A percentile compares a stretch with the other conserved stretches of the same genome.
phyloP scores from a whole-genome alignment of 2,329 filamentous ascomycete genomes.

The Neodidymelliopsis sp. region DNA sequence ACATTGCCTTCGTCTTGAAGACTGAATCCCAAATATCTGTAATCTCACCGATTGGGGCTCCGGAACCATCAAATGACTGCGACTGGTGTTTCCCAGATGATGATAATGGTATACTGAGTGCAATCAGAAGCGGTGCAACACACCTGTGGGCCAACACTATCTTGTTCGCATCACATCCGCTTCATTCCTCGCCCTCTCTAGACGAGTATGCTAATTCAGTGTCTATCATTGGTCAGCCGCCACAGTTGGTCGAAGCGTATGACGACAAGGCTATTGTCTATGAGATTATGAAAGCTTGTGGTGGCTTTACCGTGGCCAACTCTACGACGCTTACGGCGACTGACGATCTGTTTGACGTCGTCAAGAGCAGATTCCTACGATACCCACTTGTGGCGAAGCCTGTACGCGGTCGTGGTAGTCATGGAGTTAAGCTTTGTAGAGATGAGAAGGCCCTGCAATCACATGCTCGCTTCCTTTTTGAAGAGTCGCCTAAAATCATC shows the following conservation, averaged over 20 bases:
- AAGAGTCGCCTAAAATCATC: slow-evolving; percentile 52
- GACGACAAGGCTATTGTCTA: slow-evolving; percentile 62
- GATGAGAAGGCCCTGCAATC: slow-evolving; percentile 36
- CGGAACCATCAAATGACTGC: not conserved
- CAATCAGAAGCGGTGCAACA: not conserved
- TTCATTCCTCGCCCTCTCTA: not conserved
- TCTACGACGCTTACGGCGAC: not conserved
- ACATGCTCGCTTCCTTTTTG: slow-evolving; percentile 48
- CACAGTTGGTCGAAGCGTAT: slow-evolving; percentile 56
- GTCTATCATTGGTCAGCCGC: slow-evolving; percentile 56
- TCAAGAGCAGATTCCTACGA: not conserved
- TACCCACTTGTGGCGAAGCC: slow-evolving; percentile 60
- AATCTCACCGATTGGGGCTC: slow-evolving; percentile 38
- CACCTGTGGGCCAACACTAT: slow-evolving; percentile 5
- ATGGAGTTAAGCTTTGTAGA: slow-evolving; percentile 59
- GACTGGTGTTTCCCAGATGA: slow-evolving; percentile 5
- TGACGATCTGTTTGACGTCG: slow-evolving; percentile 29
- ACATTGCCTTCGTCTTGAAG: slow-evolving; percentile 56
- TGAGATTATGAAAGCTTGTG: slow-evolving; percentile 48
- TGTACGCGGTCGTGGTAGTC: slow-evolving; percentile 57
- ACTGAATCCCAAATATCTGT: slow-evolving; percentile 40
- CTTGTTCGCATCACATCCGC: not conserved
- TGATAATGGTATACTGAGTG: not conserved
- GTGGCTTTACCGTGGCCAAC: slow-evolving; percentile 36
- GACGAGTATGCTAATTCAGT: slow-evolving; percentile 30